These are phyloP conservation scores for Mucor lusitanicus DNA, from an alignment of 371 early-diverging fungal species.

Conservation along the genomic window DNA sequence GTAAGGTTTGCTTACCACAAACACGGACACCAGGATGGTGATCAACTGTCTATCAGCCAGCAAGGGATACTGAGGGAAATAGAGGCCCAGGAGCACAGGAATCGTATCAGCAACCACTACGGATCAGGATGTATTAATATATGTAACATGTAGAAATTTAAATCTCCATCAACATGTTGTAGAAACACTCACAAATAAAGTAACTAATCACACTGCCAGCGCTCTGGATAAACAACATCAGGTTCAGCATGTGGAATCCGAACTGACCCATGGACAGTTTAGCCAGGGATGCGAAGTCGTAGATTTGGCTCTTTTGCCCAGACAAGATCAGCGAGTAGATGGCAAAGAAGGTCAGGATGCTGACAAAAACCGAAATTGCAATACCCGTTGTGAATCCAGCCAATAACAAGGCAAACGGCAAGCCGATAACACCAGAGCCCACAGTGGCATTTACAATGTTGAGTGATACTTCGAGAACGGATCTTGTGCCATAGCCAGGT, in stretches of 20 bases:
- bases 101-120: slow-evolving; percentile 63
- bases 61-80: slow-evolving; percentile 34
- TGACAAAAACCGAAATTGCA: slow-evolving; percentile 48
- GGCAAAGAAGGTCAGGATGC: slow-evolving; percentile 45
- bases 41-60: slow-evolving; percentile 41
- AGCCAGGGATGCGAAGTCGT: slow-evolving; percentile 51
- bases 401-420: slow-evolving; percentile 51
- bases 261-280: slow-evolving; percentile 52
- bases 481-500: slow-evolving; percentile 46
- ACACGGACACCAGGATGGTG: slow-evolving; percentile 43
- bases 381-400: slow-evolving; percentile 60
- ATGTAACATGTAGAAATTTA: background rate
- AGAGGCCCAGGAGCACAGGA: slow-evolving; percentile 49
- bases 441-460: slow-evolving; percentile 65
- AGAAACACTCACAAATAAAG: slow-evolving; percentile 42
- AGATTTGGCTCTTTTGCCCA: slow-evolving; percentile 45
- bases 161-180: background rate
- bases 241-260: slow-evolving; percentile 52
- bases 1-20: slow-evolving; percentile 32
- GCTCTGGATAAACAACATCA: slow-evolving; percentile 55
- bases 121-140: slow-evolving; percentile 1
- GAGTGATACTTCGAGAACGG: slow-evolving; percentile 39
- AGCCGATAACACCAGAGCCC: slow-evolving; percentile 61
- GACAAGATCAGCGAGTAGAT: slow-evolving; percentile 50
- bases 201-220: slow-evolving; percentile 57